Evolutionary conservation across 805 yeast species (phyloP), one percentile per base, ranked within the genome.

Genomic region (Pichia nakasei): DNA sequence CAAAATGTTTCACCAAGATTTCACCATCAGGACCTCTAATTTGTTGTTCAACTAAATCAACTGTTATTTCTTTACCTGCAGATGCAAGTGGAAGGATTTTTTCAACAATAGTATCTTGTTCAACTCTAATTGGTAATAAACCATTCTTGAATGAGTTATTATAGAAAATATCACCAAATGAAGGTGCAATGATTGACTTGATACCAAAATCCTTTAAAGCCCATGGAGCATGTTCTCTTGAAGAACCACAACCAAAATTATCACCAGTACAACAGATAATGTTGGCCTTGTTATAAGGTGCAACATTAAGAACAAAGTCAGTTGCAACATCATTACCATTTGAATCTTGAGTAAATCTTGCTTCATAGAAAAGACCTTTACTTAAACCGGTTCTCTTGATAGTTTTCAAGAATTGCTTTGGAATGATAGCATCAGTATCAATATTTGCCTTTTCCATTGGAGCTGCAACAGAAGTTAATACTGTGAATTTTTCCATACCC

Each of bases 201-300:
- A 93, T 88, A 66, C 98, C 98, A 59, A 93, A 93, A 68, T 93
- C 98, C 58, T 88, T 89, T 53, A 93, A 75, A 2, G 98, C 97
- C 98, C 98, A 93, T 46, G 98, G 97, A 29, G 98, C 98, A 60
- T 93, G 98, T 67, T 93, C 98, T 76, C 98, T 86, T 2, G 97
- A 89, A 35, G 97, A 89, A 58, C 98, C 98, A 72, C 98, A 93
- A 53, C 98, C 98, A 62, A 93, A 93, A 73, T 93, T 93, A 62
- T 86, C 95, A 64, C 98, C 98, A 36, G 94, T 80, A 48, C 88
- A 95, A 54, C 91, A 82, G 52, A 93, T 70, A 54, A 91, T 82
- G 65, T 84, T 80, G 19, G 97, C 82, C 21, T 73, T 58, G 52
- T 81, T 77, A 73, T 80, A 91, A 42, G 96, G 96, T 44, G 73